Conservation (phyloP, 257 asterid species). For the Forsythia viridissima region DNA sequence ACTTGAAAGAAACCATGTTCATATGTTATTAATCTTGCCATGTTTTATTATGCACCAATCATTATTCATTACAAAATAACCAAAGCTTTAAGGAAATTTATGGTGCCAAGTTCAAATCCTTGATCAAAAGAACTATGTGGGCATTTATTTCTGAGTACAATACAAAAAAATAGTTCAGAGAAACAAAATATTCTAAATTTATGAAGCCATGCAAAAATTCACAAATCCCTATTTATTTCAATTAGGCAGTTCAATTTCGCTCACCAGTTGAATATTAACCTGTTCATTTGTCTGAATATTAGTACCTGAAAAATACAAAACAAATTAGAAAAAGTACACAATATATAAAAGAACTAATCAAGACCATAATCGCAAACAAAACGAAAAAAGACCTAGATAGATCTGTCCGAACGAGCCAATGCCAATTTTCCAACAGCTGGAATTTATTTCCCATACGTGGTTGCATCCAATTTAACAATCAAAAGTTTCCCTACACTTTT, state of each 20-base stretch:
- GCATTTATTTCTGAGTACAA: no score
- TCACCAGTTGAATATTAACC: conserved; percentile 65
- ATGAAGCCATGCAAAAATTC: not conserved
- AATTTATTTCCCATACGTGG: conserved; percentile 69
- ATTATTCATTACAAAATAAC: no score
- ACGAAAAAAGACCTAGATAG: conserved; percentile 37
- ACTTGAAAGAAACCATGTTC: no score
- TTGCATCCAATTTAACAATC: conserved; percentile 44
- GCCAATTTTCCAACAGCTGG: conserved; percentile 65
- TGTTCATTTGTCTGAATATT: conserved; percentile 72
- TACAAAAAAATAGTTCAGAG: not conserved
- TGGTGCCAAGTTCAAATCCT: no score
- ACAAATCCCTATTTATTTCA: not conserved
- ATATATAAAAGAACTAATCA: not conserved
- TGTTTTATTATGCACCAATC: no score
- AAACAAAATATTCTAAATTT: not conserved
- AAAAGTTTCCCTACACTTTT: conserved; percentile 3
- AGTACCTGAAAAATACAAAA: conserved; percentile 40
- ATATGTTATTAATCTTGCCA: no score
- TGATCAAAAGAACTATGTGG: no score
- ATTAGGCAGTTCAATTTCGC: conserved; percentile 1
- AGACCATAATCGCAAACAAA: conserved; percentile 9
- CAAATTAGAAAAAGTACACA: not conserved
- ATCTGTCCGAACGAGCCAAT: conserved; percentile 76
- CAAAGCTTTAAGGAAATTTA: no score